phyloP scores from a whole-genome alignment of 768 basidiomycete species.

The Thelephora aurantiotincta region DNA sequence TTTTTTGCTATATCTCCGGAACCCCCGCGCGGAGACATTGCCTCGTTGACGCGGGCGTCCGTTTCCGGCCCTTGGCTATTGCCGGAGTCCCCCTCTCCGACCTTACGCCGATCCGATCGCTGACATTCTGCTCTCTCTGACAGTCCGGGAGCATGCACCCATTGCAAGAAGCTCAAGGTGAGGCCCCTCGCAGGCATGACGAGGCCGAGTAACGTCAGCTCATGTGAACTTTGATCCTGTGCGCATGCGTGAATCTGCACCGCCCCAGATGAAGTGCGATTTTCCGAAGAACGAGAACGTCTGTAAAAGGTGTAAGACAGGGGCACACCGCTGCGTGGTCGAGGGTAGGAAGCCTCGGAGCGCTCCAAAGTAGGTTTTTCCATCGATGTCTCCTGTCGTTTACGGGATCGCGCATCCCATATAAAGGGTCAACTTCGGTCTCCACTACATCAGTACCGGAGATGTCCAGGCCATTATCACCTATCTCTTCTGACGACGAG shows the following conservation, averaged over 20 bases:
- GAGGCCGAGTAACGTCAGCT: background rate
- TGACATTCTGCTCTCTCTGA: background rate
- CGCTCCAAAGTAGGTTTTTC: constrained; percentile 61
- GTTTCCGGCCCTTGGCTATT: background rate
- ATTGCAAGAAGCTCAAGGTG: constrained; percentile 84
- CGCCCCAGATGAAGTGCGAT: constrained; percentile 69
- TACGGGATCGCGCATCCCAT: background rate
- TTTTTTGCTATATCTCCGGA: background rate
- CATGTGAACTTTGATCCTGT: background rate
- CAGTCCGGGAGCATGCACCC: constrained; percentile 72
- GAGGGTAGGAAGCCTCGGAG: constrained; percentile 71
- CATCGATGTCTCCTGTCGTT: constrained; percentile 3
- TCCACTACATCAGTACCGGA: background rate
- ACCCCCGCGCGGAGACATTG: background rate
- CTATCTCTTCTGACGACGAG: constrained; percentile 1
- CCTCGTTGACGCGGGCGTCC: background rate
- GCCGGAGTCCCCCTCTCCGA: too few relatives aligned
- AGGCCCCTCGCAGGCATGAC: background rate
- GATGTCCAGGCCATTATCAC: background rate
- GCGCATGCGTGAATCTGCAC: constrained; percentile 1
- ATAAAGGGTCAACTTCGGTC: background rate
- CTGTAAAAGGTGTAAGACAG: constrained; percentile 64
- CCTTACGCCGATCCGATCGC: background rate
- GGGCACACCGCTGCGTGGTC: constrained; percentile 68
- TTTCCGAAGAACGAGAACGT: constrained; percentile 59